Evolutionary conservation across 371 early-diverging fungal species (phyloP).

Genomic region (Dipsacomyces acuminosporus): DNA sequence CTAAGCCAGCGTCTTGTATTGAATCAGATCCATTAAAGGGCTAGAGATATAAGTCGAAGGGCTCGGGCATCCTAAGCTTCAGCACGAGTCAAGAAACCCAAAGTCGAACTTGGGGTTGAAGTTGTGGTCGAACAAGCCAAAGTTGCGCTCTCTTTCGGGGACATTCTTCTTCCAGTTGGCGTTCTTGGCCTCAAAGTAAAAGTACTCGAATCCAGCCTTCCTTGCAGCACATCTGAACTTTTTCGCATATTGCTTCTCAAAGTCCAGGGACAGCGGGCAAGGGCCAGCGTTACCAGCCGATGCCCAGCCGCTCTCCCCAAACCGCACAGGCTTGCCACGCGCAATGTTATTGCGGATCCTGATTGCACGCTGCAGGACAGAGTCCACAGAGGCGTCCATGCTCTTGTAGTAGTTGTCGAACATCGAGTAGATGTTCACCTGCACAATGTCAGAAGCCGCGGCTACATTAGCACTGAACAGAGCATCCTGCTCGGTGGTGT

Average conservation of each 20-base stretch:
- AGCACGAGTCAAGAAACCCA: conserved; percentile 28
- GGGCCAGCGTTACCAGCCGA: conserved; percentile 30
- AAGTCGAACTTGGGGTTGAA: conserved; percentile 40
- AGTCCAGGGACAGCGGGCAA: conserved; percentile 28
- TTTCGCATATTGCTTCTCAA: conserved; percentile 26
- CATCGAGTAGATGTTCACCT: conserved; percentile 44
- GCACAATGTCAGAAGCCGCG: conserved; percentile 34
- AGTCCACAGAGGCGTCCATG: conserved; percentile 33
- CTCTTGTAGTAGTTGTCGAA: conserved; percentile 28
- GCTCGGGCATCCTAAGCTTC: conserved; percentile 9
- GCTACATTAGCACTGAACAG: conserved; percentile 34
- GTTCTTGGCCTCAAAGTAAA: conserved; percentile 49
- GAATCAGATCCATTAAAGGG: too few species aligned
- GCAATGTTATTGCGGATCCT: conserved; percentile 19
- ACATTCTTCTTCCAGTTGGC: conserved; percentile 39
- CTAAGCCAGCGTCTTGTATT: too few species aligned
- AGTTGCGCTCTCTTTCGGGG: conserved; percentile 32
- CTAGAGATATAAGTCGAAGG: too few species aligned
- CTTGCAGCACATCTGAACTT: conserved; percentile 39
- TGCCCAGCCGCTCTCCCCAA: conserved; percentile 46
- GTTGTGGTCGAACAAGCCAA: conserved; percentile 35
- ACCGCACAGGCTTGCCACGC: conserved; percentile 37
- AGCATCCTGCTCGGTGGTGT: conserved; percentile 44
- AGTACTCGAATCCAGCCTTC: conserved; percentile 27
- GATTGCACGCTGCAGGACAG: conserved; percentile 36